Evolutionary conservation across 2,329 filamentous ascomycete species (phyloP).

Genomic region (Penicillium janthinellum): DNA sequence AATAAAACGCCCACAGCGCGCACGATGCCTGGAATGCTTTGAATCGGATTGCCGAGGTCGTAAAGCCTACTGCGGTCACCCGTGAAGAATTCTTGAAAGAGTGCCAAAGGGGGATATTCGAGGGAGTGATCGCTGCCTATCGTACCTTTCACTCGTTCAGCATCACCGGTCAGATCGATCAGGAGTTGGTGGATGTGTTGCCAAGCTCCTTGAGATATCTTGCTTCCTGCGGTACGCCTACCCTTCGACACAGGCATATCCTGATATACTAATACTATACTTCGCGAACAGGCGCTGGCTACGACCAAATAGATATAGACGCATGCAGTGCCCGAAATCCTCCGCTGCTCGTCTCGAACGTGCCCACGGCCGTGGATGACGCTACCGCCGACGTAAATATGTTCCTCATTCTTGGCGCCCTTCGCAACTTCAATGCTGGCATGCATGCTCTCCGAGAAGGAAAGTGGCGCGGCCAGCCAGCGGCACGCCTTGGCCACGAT

Average conservation of each 20-base stretch:
- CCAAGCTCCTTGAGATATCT: conserved; percentile 43
- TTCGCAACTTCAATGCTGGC: conserved; percentile 70
- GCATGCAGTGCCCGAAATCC: conserved; percentile 66
- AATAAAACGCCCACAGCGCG: conserved; percentile 46
- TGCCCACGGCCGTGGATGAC: conserved; percentile 78
- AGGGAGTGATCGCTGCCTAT: conserved; percentile 66
- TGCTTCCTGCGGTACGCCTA: conserved; percentile 41
- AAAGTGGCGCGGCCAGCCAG: conserved; percentile 64
- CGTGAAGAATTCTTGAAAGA: conserved; percentile 70
- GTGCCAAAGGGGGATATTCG: conserved; percentile 64
- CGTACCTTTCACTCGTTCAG: conserved; percentile 68
- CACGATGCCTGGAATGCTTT: conserved; percentile 66
- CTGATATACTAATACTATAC: background rate
- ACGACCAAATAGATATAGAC: conserved; percentile 76
- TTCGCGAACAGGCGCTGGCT: conserved; percentile 67
- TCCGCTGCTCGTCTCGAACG: conserved; percentile 72
- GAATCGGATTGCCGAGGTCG: conserved; percentile 63
- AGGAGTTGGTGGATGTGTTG: conserved; percentile 63
- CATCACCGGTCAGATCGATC: conserved; percentile 70
- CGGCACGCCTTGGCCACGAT: conserved; percentile 68
- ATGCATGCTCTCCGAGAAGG: conserved; percentile 68
- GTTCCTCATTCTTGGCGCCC: conserved; percentile 77
- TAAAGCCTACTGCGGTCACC: conserved; percentile 62
- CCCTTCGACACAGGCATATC: background rate
- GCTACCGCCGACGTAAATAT: conserved; percentile 80